Evolutionary conservation across 2,329 filamentous ascomycete genomes (phyloP).

Genomic region (Myriosclerotinia duriaeana): DNA sequence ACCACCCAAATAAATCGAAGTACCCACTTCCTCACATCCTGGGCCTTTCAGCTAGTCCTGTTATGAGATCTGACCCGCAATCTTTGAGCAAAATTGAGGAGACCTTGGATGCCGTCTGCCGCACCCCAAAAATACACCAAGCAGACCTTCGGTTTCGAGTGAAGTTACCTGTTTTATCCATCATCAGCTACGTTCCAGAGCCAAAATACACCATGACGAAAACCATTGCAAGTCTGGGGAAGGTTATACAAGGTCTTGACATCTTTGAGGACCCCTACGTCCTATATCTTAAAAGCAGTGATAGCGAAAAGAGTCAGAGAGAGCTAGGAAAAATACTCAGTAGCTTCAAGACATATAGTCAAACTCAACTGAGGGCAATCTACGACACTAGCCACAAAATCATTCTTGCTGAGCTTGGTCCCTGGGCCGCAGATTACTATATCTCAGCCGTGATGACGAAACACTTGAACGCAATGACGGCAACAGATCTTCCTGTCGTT

Average conservation of each 20-base stretch:
- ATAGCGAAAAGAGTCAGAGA: conserved; percentile 45
- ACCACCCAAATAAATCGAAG: conserved; percentile 33
- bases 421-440: conserved; percentile 69
- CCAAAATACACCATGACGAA: conserved; percentile 23
- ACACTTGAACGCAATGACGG: conserved; percentile 49
- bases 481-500: conserved; percentile 41
- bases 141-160: conserved; percentile 46
- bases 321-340: conserved; percentile 44
- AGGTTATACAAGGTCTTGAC: conserved; percentile 47
- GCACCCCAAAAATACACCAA: conserved; percentile 55
- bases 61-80: conserved; percentile 36
- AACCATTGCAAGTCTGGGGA: conserved; percentile 30
- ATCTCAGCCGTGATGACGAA: conserved; percentile 49
- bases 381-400: conserved; percentile 52
- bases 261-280: conserved; percentile 63
- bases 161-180: conserved; percentile 34
- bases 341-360: conserved; percentile 52
- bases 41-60: conserved; percentile 40
- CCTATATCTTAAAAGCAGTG: conserved; percentile 46
- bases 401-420: conserved; percentile 55
- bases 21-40: conserved; percentile 37
- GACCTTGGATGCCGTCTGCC: conserved; percentile 57
- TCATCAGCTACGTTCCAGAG: conserved; percentile 27
- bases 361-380: conserved; percentile 57
- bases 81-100: conserved; percentile 45